Base-by-base conservation (phyloP, 352 stramenopile species). In the Phytophthora idaei region DNA sequence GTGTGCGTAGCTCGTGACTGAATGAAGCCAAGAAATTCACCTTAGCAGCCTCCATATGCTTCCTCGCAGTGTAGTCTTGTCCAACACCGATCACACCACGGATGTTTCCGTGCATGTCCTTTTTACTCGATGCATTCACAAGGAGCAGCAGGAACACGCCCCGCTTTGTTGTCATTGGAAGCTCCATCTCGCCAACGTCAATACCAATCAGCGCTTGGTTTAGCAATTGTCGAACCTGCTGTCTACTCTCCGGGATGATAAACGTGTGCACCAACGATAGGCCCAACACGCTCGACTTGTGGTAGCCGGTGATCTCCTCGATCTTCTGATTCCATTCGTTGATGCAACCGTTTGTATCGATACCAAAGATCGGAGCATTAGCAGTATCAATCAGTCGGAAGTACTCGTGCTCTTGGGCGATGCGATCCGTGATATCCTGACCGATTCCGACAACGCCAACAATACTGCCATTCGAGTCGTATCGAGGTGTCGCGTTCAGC, bases 11-110 rank as follows among this genome's bases (percentile, higher is more conserved):
- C 31, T 95, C 87, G 57, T 95, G 87, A 59, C 85, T 94, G 60
- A 95, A 94, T 0, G 85, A 94, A 8, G 87, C 87, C 48, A 95
- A 61, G 60, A 95, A 95, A n/a, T 91, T 94, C 32, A 94, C 86
- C 58, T 93, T 94, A 0, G 85, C 85, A 46, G 85, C 85, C 61
- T 95, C 85, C 87, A 93, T 94, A 47, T 94, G 84, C 57, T 94
- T 94, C 17, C 87, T 76, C 2, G 85, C 87, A 10, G 94, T 98
- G 61, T 98, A 94, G 69, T 98, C 94, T 74, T 98, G 93, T 10
- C 90, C 92, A 45, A 98, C 90, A 63, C 87, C 88, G 52, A 98
- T 96, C 27, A 97, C 92, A 50, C 93, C 94, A 39, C 95, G 89
- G 66, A 98, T 90, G 55, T 96, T 97, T 27, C 92, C 90, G 32